A percentile compares a stretch with the other conserved stretches of the same genome.
Evolutionary conservation across 495 filamentous ascomycete genomes (phyloP).

Genomic region (Xylaria palmicola): DNA sequence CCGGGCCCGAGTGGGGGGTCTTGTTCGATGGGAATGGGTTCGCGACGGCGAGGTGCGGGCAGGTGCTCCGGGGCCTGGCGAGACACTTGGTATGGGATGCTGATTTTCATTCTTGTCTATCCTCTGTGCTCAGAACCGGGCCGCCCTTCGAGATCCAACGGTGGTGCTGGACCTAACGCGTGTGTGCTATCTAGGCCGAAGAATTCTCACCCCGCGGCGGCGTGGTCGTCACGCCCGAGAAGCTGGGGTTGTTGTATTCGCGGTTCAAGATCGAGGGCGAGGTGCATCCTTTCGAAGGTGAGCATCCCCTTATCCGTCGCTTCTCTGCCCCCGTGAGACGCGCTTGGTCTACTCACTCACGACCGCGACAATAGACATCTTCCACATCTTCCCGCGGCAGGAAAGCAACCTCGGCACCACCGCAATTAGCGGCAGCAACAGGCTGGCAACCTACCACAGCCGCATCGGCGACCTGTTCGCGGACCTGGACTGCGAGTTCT

Average conservation of each 20-base stretch:
- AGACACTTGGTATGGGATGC: conserved; percentile 76
- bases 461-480: conserved; percentile 65
- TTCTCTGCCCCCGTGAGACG: too few species aligned
- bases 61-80: conserved; percentile 75
- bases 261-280: conserved; percentile 63
- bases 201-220: conserved; percentile 20
- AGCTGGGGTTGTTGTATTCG: conserved; percentile 77
- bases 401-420: conserved; percentile 14
- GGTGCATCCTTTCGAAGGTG: conserved; percentile 40
- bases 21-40: conserved; percentile 69
- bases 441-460: conserved; percentile 26
- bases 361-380: conserved; percentile 44
- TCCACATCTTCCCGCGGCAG: conserved; percentile 26
- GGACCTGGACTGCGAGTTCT: conserved; percentile 75
- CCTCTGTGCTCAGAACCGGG: not conserved
- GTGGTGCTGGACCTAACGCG: conserved; percentile 21
- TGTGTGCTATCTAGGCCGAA: conserved; percentile 11
- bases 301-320: conserved; percentile 18
- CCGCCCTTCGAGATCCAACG: not conserved
- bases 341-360: not conserved
- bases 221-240: conserved; percentile 77
- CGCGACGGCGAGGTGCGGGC: conserved; percentile 64
- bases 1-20: conserved; percentile 64
- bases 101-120: conserved; percentile 18
- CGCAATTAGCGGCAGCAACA: conserved; percentile 21